Conservation (phyloP, 106 monocot genomes). For the Dactylorhiza incarnata region DNA sequence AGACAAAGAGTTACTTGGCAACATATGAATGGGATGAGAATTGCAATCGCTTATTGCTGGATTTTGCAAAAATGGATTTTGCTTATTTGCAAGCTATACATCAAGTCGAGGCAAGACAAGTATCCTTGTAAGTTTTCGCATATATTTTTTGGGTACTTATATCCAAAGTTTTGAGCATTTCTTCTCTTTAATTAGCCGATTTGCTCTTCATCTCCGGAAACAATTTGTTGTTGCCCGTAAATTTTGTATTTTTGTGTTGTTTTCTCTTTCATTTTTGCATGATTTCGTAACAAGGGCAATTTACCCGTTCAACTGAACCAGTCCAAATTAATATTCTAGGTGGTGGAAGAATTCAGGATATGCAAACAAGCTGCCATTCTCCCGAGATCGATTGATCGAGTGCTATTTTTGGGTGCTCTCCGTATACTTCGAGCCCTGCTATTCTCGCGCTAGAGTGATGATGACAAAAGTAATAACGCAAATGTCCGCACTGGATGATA, state of each 20-base stretch:
- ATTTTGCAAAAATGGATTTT: conserved; percentile 7
- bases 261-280: not conserved
- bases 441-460: conserved; percentile 11
- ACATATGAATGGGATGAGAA: not conserved
- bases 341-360: conserved; percentile 20
- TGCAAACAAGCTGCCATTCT: conserved; percentile 15
- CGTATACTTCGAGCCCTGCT: conserved; percentile 17
- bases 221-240: too few species aligned
- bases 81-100: conserved; percentile 9
- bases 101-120: not conserved
- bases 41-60: not conserved
- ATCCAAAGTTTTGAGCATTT: not conserved
- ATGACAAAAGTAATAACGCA: conserved; percentile 16
- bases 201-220: not conserved
- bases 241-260: not conserved
- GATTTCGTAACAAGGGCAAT: not conserved
- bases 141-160: not conserved
- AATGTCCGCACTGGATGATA: conserved; percentile 11
- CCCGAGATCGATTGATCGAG: conserved; percentile 20
- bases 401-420: conserved; percentile 20
- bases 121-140: not conserved
- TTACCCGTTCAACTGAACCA: too few species aligned
- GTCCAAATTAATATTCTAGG: not conserved
- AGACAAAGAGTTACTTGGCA: not conserved
- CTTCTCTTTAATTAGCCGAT: not conserved